phyloP scores from a whole-genome alignment of 2,329 filamentous ascomycete species.

The Epichloe baconii region DNA sequence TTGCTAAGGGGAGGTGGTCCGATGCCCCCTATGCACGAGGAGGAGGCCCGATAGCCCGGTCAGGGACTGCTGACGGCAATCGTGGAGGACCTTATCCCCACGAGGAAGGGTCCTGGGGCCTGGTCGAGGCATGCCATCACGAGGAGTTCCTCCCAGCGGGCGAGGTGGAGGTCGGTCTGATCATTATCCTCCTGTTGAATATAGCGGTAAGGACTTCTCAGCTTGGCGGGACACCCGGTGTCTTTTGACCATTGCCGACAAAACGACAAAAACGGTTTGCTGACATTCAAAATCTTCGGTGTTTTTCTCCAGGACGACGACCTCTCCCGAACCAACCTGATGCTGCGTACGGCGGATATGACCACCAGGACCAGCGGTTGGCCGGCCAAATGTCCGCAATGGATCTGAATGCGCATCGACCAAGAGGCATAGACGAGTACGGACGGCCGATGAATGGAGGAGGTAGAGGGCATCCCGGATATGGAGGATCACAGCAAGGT shows the following conservation, averaged over 20 bases:
- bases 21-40: constrained; percentile 32
- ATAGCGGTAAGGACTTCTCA: constrained; percentile 3
- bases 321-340: constrained; percentile 10
- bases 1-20: constrained; percentile 28
- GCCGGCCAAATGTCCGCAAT: constrained; percentile 22
- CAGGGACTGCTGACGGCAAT: constrained; percentile 25
- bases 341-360: constrained; percentile 11
- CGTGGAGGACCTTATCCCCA: constrained; percentile 25
- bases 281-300: not conserved
- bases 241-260: not conserved
- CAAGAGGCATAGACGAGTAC: constrained; percentile 15
- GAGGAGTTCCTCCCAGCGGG: not conserved
- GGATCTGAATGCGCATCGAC: constrained; percentile 19
- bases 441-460: constrained; percentile 13
- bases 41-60: constrained; percentile 30
- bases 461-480: constrained; percentile 16
- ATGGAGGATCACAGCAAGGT: constrained; percentile 13
- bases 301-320: constrained; percentile 12
- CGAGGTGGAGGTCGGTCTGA: constrained; percentile 2
- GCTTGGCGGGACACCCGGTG: not conserved
- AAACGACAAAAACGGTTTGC: not conserved
- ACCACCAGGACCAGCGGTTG: constrained; percentile 19
- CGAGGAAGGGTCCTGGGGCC: constrained; percentile 18
- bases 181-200: constrained; percentile 3
- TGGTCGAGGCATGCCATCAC: constrained; percentile 13